Base-by-base conservation (phyloP, 176 grass and related monocot species). In the Dactylis glomerata region DNA sequence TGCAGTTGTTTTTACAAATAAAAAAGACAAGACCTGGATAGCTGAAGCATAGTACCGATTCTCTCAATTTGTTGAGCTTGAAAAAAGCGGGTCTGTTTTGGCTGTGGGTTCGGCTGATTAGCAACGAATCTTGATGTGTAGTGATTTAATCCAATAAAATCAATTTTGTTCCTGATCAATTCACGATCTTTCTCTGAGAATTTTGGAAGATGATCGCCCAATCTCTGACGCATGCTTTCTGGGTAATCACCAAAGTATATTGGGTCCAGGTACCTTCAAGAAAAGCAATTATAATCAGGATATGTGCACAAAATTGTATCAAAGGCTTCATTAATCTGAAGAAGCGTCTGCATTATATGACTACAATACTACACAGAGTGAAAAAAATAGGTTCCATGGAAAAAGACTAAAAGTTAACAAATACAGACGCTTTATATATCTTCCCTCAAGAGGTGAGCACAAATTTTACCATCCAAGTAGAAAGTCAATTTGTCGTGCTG, bases 211-310 rank as follows among this genome's bases (percentile, higher is more conserved):
- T 85, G 66, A 68, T 93, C 86, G n/a, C 96, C 92, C 66, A 98
- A n/a, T 11, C 85, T 77, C 61, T 95, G 34, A 36, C 74, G 91
- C 96, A 98, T 98, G 77, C 88, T 87, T 88, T 89, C 88, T 73
- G 96, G 96, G 81, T 98, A 98, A 87, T 95, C 93, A 67, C 96
- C 96, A 15, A 86, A 93, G 81, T 87, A 98, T 89, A 98, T 93
- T 81, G 96, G 96, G 59, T 98, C 96, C 66, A 98, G 84, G 68
- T 92, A 98, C 93, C 96, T 95, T 86, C 28, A 81, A 66, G 26
- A 45, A 70, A 58, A 81, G 45, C 3, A 51, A 78, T 65, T 76
- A 33, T 2, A 23, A 70, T 83, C 33, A 90, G 51, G 0, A 64
- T 47, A 73, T 20, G 1, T 27, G 24, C 19, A n/a, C 10, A 26